Evolutionary conservation across 2,329 filamentous ascomycete species (phyloP).

Genomic region (Pseudopithomyces chartarum): DNA sequence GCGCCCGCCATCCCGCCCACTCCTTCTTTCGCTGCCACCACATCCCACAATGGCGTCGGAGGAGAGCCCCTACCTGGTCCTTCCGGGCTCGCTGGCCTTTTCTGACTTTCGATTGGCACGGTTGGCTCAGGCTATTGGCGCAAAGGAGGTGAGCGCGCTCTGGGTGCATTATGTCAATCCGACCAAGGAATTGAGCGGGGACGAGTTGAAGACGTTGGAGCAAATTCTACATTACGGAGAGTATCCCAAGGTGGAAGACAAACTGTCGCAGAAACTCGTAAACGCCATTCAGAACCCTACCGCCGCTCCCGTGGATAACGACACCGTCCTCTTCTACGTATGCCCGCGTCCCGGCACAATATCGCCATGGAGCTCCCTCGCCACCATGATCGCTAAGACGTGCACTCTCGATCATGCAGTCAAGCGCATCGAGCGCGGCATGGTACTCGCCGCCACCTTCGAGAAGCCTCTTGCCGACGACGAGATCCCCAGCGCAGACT

Average conservation of each 20-base stretch:
- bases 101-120: conserved; percentile 56
- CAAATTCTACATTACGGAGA: conserved; percentile 67
- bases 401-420: conserved; percentile 77
- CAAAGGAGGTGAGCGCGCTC: conserved; percentile 53
- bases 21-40: neutral
- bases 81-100: conserved; percentile 61
- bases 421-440: conserved; percentile 83
- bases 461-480: conserved; percentile 57
- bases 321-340: conserved; percentile 69
- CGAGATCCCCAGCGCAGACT: conserved; percentile 66
- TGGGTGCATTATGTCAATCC: conserved; percentile 59
- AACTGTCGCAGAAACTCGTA: conserved; percentile 50
- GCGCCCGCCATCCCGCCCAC: neutral
- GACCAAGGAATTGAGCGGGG: conserved; percentile 41
- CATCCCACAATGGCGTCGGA: conserved; percentile 34
- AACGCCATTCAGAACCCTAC: conserved; percentile 54
- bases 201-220: conserved; percentile 58
- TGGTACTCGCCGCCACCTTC: conserved; percentile 72
- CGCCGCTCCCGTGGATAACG: conserved; percentile 55
- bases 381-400: conserved; percentile 89
- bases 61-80: conserved; percentile 47
- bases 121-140: conserved; percentile 53
- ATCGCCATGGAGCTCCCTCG: conserved; percentile 97
- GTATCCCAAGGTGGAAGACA: conserved; percentile 52
- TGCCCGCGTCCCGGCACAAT: conserved; percentile 80